Base-by-base conservation (phyloP, 2,329 filamentous ascomycete genomes). In the Fusarium sp. region DNA sequence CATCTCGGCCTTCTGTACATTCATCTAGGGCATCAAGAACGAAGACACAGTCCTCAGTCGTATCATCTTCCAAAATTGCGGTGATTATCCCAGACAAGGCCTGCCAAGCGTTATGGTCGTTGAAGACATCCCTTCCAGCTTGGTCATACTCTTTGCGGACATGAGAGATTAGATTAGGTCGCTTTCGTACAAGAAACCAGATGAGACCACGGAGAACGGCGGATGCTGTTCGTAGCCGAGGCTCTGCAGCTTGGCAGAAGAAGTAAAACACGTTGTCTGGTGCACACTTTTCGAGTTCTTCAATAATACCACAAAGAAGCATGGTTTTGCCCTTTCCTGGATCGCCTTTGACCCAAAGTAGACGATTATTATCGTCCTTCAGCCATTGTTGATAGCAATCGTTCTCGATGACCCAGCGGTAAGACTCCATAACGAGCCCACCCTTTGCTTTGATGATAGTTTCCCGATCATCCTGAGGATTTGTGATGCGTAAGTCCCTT, bases 1-100 rank as follows among this genome's bases (percentile, higher is more conserved):
- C 26, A 0, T 49, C 17, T 6, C 69, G 62, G 31, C 69, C 76
- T 1, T 42, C 46, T 7, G 47, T 52, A 19, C 82, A 85, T 67
- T 86, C 83, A 55, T 86, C 80, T 1, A 86, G 77, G 0, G 82
- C 83, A 70, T 85, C 82, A 19, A 86, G 70, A 7, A 84, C 62
- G 19, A 19, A 19, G 19, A 19, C 19, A 19, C 19, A 19, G 19
- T 19, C 19, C 19, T 19, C 15, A 49, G 6, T 2, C n/a, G 24
- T 14, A 2, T 1, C 7, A 4, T 15, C 1, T 24, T 49, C 45
- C 0, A 47, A 19, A 19, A 19, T 19, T 19, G 19, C 19, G 19
- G 19, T 19, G 19, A 19, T 19, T 19, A 19, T 19, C 19, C 19
- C 19, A 19, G 19, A 19, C 19, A 19, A 19, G 19, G 19, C 19